These are phyloP conservation scores for Plasmodium yoelii DNA, from an alignment of 169 alveolate species.

Conservation along the genomic window DNA sequence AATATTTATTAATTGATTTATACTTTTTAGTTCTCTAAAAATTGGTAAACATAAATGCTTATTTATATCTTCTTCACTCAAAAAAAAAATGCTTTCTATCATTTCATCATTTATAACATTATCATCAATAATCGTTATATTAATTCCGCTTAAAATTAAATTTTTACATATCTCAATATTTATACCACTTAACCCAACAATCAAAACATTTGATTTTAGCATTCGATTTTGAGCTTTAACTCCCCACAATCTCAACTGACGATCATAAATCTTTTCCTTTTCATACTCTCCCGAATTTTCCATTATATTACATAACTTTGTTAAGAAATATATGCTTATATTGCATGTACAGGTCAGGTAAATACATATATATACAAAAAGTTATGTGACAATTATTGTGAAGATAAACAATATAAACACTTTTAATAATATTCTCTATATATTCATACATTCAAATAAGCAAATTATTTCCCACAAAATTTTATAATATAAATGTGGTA, in stretches of 20 bases:
- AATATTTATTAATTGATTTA: slow-evolving; percentile 62
- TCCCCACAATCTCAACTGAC: slow-evolving; percentile 88
- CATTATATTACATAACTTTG: neutral
- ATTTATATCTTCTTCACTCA: slow-evolving; percentile 50
- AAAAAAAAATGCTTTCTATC: slow-evolving; percentile 78
- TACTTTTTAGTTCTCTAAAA: slow-evolving; percentile 71
- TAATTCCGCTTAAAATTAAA: slow-evolving; percentile 52
- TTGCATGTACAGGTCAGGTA: too few species aligned
- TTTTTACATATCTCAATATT: slow-evolving; percentile 66
- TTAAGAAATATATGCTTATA: too few species aligned
- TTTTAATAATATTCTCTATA: too few species aligned
- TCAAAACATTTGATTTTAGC: slow-evolving; percentile 54
- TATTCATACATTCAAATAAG: too few species aligned
- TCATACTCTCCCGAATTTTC: slow-evolving; percentile 56
- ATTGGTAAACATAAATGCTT: slow-evolving; percentile 44
- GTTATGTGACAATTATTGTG: too few species aligned
- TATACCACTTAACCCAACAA: slow-evolving; percentile 58
- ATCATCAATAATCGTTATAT: slow-evolving; percentile 79
- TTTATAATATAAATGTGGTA: too few species aligned
- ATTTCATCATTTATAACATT: slow-evolving; percentile 83
- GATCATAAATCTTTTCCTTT: slow-evolving; percentile 78
- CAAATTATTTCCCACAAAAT: too few species aligned
- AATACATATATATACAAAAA: too few species aligned
- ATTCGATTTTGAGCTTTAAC: slow-evolving; percentile 82
- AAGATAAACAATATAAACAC: too few species aligned